Percentiles rank a stretch among this genome's conserved stretches.
phyloP scores from a whole-genome alignment of 306 rosid genomes.

The Parietaria judaica region DNA sequence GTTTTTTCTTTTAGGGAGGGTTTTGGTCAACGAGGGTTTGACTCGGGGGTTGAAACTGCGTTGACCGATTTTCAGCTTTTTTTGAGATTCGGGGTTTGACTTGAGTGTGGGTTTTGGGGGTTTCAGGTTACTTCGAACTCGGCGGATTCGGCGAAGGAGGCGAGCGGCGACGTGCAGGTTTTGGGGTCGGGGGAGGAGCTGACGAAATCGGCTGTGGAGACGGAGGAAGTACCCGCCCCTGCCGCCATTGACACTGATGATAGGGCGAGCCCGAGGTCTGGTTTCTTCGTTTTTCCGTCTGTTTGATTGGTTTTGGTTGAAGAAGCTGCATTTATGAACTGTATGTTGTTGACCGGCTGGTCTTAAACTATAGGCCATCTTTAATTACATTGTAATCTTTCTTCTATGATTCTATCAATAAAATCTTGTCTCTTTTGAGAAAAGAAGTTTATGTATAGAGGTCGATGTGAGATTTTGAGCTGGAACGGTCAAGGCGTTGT shows the following conservation, averaged over 20 bases:
- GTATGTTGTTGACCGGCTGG: too few species aligned
- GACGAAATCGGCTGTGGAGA: conserved; percentile 34
- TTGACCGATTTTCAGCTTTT: too few species aligned
- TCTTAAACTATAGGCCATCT: too few species aligned
- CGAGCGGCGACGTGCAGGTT: conserved; percentile 40
- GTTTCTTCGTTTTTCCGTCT: not conserved
- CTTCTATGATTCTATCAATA: too few species aligned
- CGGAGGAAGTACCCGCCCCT: conserved; percentile 31
- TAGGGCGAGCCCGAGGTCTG: conserved; percentile 55
- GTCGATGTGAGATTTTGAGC: too few species aligned
- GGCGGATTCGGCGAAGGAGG: conserved; percentile 37
- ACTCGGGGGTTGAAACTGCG: not conserved
- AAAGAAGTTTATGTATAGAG: too few species aligned
- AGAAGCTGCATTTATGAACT: not conserved
- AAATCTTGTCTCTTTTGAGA: too few species aligned
- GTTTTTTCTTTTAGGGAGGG: not conserved
- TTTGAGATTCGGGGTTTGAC: too few species aligned
- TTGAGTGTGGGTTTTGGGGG: too few species aligned
- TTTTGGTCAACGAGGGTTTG: conserved; percentile 7
- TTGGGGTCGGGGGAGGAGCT: conserved; percentile 32
- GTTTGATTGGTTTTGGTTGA: not conserved
- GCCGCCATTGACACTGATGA: conserved; percentile 33
- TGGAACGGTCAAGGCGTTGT: too few species aligned
- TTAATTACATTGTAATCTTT: too few species aligned
- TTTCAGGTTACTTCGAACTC: conserved; percentile 40